phyloP scores from a whole-genome alignment of 1,139 yeast genomes.

The Nadsonia starkeyi-henricii region DNA sequence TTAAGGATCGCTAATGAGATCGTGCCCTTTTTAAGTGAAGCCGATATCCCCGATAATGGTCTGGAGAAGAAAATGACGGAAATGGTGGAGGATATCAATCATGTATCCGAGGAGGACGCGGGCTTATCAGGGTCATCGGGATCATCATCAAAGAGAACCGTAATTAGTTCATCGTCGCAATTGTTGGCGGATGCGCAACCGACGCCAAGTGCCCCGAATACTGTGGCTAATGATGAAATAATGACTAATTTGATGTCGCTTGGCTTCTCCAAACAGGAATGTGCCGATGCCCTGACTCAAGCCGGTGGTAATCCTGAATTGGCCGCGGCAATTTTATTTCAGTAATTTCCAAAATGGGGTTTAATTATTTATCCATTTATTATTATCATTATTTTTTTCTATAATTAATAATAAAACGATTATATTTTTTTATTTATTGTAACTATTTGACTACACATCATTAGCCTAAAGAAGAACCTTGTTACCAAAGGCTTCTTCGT shows the following conservation, averaged over 20 bases:
- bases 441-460: too few species aligned
- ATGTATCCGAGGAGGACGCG: not conserved
- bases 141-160: not conserved
- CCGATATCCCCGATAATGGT: conserved; percentile 41
- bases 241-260: conserved; percentile 44
- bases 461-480: conserved; percentile 77
- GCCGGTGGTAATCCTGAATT: conserved; percentile 68
- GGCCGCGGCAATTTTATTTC: conserved; percentile 70
- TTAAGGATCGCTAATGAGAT: conserved; percentile 59
- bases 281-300: conserved; percentile 46
- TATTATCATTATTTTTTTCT: too few species aligned
- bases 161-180: not conserved
- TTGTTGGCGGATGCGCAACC: too few species aligned
- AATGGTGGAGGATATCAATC: not conserved
- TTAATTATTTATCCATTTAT: too few species aligned
- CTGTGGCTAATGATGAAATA: conserved; percentile 27
- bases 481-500: conserved; percentile 94
- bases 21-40: conserved; percentile 58
- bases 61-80: conserved; percentile 1
- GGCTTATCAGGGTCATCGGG: not conserved
- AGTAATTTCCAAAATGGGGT: too few species aligned
- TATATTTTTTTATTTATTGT: too few species aligned
- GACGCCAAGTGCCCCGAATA: not conserved
- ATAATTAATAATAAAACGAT: too few species aligned
- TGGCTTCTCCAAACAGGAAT: conserved; percentile 60